Base-by-base conservation (phyloP, 2,329 filamentous ascomycete species). In the Decorospora gaudefroyi region DNA sequence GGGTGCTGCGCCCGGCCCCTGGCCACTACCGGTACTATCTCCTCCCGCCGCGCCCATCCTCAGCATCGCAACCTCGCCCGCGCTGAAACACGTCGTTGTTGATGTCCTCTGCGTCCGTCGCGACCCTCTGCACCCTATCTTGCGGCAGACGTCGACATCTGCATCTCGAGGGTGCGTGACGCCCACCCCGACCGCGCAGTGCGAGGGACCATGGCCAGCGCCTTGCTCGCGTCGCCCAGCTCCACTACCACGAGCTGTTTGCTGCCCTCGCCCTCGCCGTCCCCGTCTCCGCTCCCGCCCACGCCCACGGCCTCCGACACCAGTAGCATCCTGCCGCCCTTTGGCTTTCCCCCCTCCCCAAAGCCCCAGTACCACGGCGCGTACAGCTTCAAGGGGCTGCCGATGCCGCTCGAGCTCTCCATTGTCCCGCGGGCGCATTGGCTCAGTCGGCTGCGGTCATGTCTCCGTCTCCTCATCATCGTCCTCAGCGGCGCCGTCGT, bases 401-500 rank as follows among this genome's bases (percentile, higher is more conserved):
- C 57, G 17, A 65, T 67, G 64, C 55, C 57, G 51, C 53, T 61
- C 49, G 62, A 68, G 31, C 40, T 61, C 49, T 43, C 52, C 50
- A 52, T 55, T 39, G 51, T 53, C 41, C 55, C 58, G 42, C 54
- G 61, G 28, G 59, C 64, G 42, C 64, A 65, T 43, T 68, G 65
- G 66, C 64, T 68, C 48, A 67, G 61, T 39, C 59, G 62, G 37
- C 46, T 68, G 42, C 64, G 66, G 36, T 70, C 65, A 30, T 61
- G 59, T 49, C 62, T 70, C 17, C 66, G 67, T 37, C 59, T 69
- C 25, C 57, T 68, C 44, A 65, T 68, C 56, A 64, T 69, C 29
- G 62, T 68, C 10, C 62, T 70, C 42, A 67, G 62, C 54, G 66
- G 62, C 52, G 59, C 62, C 50, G 66, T 70, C 34, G 58, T 64